Evolutionary conservation across 768 basidiomycete species (phyloP).

Genomic region (Rhodotorula kratochvilovae): DNA sequence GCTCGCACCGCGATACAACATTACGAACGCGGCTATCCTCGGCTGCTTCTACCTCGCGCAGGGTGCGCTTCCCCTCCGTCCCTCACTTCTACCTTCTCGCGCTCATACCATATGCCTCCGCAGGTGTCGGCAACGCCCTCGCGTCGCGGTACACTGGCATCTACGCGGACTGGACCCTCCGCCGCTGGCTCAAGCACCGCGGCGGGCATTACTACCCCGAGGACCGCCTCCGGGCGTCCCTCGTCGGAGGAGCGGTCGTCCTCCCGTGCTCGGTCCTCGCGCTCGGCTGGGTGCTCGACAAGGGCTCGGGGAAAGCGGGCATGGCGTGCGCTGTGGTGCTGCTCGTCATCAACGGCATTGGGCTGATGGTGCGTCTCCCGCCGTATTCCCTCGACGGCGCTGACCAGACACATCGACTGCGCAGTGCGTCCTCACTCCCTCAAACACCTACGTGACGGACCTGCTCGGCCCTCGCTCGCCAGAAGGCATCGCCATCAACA

Average conservation of each 20-base stretch:
- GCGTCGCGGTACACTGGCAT: slow-evolving; percentile 45
- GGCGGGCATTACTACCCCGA: slow-evolving; percentile 47
- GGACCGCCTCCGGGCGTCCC: slow-evolving; percentile 45
- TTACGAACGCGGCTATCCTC: slow-evolving; percentile 47
- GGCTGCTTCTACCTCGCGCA: slow-evolving; percentile 47
- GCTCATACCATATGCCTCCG: too few relatives aligned
- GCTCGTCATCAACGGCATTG: slow-evolving; percentile 15
- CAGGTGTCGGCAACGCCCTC: slow-evolving; percentile 45
- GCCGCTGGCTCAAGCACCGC: slow-evolving; percentile 44
- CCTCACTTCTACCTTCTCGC: not conserved
- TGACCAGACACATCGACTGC: too few relatives aligned
- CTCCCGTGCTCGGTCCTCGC: slow-evolving; percentile 44
- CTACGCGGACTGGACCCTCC: slow-evolving; percentile 45
- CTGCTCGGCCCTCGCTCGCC: slow-evolving; percentile 3
- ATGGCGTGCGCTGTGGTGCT: not conserved
- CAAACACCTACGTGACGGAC: slow-evolving; percentile 24
- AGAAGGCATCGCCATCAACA: slow-evolving; percentile 47
- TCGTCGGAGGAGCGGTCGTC: slow-evolving; percentile 44
- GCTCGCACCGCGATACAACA: slow-evolving; percentile 44
- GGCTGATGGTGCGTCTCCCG: slow-evolving; percentile 14
- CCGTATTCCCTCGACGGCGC: too few relatives aligned
- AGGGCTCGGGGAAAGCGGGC: slow-evolving; percentile 5
- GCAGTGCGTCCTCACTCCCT: slow-evolving; percentile 10
- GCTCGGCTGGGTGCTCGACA: slow-evolving; percentile 45
- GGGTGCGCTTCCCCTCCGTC: slow-evolving; percentile 33